Base-by-base conservation (phyloP, 352 stramenopile genomes). In the Phytopythium litorale region DNA sequence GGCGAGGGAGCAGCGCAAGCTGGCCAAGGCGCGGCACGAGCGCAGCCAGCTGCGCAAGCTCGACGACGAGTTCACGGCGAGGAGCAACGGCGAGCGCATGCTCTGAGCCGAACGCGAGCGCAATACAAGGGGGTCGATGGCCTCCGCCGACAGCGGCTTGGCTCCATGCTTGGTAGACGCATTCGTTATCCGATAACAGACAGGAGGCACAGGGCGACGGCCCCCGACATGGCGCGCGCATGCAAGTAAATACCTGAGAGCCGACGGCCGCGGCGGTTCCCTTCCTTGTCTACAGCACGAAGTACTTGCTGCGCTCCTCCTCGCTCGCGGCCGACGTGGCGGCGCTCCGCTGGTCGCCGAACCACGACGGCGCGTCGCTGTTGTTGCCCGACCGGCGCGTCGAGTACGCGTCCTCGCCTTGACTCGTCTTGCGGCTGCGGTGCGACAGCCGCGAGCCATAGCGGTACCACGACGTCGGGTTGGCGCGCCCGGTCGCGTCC, bases 261-360 rank as follows among this genome's bases (percentile, higher is more conserved):
- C 54, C 21, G 38, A 46, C 54, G 37, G 19, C 18, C 54, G 45
- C 21, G 66, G 48, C 60, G 63, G 40, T 40, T 62, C 63, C 37
- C 59, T 58, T 55, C 37, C 59, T 58, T 55, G 42, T 69, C 80
- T 92, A 92, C 46, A 92, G 70, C 63, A 92, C 84, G 60, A 92
- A 92, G 72, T 92, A 92, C 67, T 91, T 92, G 69, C 70, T 89
- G 63, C 82, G 80, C 56, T 89, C 78, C 59, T 92, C 82, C 66
- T 92, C 81, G 58, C 71, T 87, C 30, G 72, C 72, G 52, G 46
- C 73, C 23, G 78, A 85, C 38, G 71, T 64, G 42, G 66, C 68
- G 38, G 71, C 72, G 56, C 66, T 65, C 11, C 77, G 75, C 28
- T 68, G 67, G 38, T 84, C 72, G 57, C 76, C 67, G 33, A 73